Evolutionary conservation across 2,329 filamentous ascomycete genomes (phyloP).

Genomic region (Ophiostoma ulmi): DNA sequence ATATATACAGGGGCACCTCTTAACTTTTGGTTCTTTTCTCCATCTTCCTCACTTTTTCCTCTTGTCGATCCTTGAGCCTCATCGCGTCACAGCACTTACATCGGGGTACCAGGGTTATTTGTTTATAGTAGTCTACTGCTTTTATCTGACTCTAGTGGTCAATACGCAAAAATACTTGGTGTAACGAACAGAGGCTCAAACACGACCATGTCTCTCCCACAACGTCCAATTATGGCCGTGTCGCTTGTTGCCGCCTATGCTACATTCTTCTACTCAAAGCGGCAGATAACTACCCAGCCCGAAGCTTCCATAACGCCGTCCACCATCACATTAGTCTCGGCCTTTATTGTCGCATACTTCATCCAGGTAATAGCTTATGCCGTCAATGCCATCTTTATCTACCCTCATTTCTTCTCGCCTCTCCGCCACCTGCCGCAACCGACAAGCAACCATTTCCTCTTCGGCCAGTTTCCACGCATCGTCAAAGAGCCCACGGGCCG

Average conservation of each 20-base stretch:
- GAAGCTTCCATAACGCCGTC: slow-evolving; percentile 25
- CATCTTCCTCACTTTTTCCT: not conserved
- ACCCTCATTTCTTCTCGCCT: slow-evolving; percentile 47
- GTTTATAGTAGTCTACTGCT: too few species aligned
- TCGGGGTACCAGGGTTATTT: too few species aligned
- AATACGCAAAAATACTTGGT: too few species aligned
- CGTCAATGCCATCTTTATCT: slow-evolving; percentile 44
- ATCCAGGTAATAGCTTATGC: slow-evolving; percentile 36
- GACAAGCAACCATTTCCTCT: slow-evolving; percentile 39
- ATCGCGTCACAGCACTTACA: not conserved
- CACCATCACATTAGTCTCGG: slow-evolving; percentile 32
- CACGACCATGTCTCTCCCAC: not conserved
- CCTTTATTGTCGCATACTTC: slow-evolving; percentile 36
- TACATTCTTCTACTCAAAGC: slow-evolving; percentile 17
- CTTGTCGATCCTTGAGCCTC: not conserved
- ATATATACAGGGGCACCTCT: not conserved
- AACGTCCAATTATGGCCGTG: not conserved
- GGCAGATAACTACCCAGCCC: not conserved
- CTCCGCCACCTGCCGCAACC: slow-evolving; percentile 46
- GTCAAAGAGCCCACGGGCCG: slow-evolving; percentile 38
- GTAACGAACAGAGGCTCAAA: too few species aligned
- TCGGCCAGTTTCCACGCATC: slow-evolving; percentile 46
- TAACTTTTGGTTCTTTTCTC: too few species aligned
- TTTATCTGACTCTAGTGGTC: too few species aligned
- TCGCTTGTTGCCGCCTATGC: slow-evolving; percentile 22